Evolutionary conservation across 2,329 filamentous ascomycete species (phyloP).

Genomic region (Monosporascus sp.): DNA sequence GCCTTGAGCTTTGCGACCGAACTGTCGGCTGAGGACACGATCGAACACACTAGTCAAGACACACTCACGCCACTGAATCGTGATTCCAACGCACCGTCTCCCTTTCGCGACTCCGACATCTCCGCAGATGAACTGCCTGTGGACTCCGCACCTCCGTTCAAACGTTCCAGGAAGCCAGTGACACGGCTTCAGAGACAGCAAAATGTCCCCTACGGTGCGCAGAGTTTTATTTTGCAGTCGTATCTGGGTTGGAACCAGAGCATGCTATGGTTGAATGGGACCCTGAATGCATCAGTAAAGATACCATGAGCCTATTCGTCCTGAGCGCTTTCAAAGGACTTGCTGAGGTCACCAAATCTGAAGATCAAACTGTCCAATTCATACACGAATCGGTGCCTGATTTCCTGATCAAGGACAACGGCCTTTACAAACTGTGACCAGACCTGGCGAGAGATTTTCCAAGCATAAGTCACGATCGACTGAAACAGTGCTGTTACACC

Average conservation of each 20-base stretch:
- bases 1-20: no score
- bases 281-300: conserved; percentile 7
- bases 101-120: no score
- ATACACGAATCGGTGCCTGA: conserved; percentile 48
- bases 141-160: no score
- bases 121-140: no score
- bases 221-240: conserved; percentile 45
- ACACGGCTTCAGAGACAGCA: no score
- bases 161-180: no score
- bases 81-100: no score
- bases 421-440: conserved; percentile 22
- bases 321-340: conserved; percentile 45
- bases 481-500: conserved; percentile 39
- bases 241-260: no score
- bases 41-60: no score
- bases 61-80: no score
- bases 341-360: conserved; percentile 34
- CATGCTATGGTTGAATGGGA: conserved; percentile 18
- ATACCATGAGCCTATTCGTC: conserved; percentile 29
- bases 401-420: conserved; percentile 35
- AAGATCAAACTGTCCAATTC: conserved; percentile 39
- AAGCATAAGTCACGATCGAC: conserved; percentile 34
- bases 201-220: conserved; percentile 33
- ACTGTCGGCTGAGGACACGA: no score
- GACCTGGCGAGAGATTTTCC: conserved; percentile 26